These are phyloP conservation scores for Skeletonema tropicum DNA, from an alignment of 108 stramenopile genomes.

Conservation along the genomic window DNA sequence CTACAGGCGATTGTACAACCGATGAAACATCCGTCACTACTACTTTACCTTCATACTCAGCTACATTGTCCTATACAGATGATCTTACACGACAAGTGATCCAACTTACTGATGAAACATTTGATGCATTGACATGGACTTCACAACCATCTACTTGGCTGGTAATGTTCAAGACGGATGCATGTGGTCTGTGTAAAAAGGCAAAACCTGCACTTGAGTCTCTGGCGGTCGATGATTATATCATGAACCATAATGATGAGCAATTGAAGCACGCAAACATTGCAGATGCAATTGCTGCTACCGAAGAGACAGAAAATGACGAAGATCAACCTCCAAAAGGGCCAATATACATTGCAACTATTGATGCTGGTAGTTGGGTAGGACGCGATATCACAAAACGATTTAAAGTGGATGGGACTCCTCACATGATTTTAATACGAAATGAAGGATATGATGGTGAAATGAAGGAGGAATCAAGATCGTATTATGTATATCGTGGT, in stretches of 20 bases:
- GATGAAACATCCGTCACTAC: neutral
- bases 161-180: constrained; percentile 48
- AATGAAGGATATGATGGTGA: constrained; percentile 27
- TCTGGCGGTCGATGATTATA: constrained; percentile 17
- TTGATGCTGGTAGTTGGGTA: constrained; percentile 39
- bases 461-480: constrained; percentile 21
- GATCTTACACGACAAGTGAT: constrained; percentile 26
- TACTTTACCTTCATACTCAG: neutral
- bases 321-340: constrained; percentile 25
- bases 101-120: constrained; percentile 38
- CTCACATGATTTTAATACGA: constrained; percentile 34
- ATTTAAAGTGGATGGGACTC: constrained; percentile 44
- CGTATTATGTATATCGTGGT: constrained; percentile 34
- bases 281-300: neutral
- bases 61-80: neutral
- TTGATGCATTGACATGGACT: constrained; percentile 36
- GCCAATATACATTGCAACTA: constrained; percentile 38
- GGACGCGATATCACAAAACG: constrained; percentile 41
- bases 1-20: constrained; percentile 2
- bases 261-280: neutral
- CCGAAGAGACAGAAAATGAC: neutral
- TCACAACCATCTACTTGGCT: constrained; percentile 44
- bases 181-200: constrained; percentile 47
- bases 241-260: constrained; percentile 16
- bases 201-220: constrained; percentile 26